Conservation (phyloP, 371 early-diverging fungal genomes). For the Sporodiniella umbellata region DNA sequence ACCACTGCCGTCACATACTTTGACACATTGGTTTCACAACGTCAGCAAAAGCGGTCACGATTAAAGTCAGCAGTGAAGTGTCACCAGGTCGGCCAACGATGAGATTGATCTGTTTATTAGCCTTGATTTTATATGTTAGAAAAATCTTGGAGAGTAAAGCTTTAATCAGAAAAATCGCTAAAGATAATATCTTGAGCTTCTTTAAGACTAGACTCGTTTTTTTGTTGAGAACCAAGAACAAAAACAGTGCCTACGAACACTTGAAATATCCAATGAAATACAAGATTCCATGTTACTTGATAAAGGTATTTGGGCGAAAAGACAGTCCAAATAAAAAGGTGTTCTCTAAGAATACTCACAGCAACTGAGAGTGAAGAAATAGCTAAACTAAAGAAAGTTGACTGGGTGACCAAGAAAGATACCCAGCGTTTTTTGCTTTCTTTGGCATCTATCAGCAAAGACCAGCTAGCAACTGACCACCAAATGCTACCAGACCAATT, state of each 20-base stretch:
- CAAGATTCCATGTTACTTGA: slow-evolving; percentile 65
- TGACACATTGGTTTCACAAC: too few relatives aligned
- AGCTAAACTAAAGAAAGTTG: slow-evolving; percentile 48
- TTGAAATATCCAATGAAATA: slow-evolving; percentile 48
- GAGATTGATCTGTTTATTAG: too few relatives aligned
- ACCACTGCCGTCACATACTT: too few relatives aligned
- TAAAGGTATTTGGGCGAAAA: slow-evolving; percentile 83
- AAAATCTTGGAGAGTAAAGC: too few relatives aligned
- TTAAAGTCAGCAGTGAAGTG: too few relatives aligned
- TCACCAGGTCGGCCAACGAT: too few relatives aligned
- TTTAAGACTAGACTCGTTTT: not conserved
- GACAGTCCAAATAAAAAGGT: slow-evolving; percentile 84
- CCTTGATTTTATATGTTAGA: too few relatives aligned
- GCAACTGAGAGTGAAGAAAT: slow-evolving; percentile 58
- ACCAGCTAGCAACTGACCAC: slow-evolving; percentile 57
- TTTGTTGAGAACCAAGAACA: not conserved
- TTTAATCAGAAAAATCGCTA: too few relatives aligned
- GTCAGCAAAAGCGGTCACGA: too few relatives aligned
- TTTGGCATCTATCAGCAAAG: slow-evolving; percentile 14
- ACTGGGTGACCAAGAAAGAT: slow-evolving; percentile 39
- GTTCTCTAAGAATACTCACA: slow-evolving; percentile 64
- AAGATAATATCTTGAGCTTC: not conserved
- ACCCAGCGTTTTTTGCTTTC: slow-evolving; percentile 18
- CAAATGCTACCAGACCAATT: slow-evolving; percentile 77
- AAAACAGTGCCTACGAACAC: slow-evolving; percentile 15